A percentile compares a stretch with the other conserved stretches of the same genome.
Evolutionary conservation across 148 eudicot species (phyloP).

Genomic region (Gaultheria prostrata): DNA sequence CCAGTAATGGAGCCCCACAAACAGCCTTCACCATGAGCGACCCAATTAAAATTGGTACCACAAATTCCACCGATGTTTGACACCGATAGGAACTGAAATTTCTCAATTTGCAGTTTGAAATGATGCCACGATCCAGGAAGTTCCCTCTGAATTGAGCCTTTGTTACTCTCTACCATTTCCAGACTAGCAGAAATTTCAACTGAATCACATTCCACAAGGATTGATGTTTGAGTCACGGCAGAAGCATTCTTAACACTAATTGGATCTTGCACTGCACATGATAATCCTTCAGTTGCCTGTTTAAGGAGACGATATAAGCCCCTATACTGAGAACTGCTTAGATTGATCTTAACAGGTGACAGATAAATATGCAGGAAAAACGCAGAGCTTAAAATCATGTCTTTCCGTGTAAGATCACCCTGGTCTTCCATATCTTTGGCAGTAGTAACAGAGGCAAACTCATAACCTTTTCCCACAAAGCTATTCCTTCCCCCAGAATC

Average conservation of each 20-base stretch:
- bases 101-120: slow-evolving; percentile 49
- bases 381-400: slow-evolving; percentile 66
- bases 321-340: slow-evolving; percentile 46
- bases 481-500: slow-evolving; percentile 38
- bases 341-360: slow-evolving; percentile 44
- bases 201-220: slow-evolving; percentile 69
- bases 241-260: slow-evolving; percentile 26
- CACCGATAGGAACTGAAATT: slow-evolving; percentile 60
- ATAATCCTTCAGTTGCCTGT: slow-evolving; percentile 44
- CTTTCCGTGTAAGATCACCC: slow-evolving; percentile 42
- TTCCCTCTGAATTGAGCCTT: slow-evolving; percentile 65
- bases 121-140: slow-evolving; percentile 85
- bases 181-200: slow-evolving; percentile 47
- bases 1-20: slow-evolving; percentile 72
- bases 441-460: slow-evolving; percentile 72
- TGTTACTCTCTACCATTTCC: slow-evolving; percentile 40
- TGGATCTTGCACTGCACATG: slow-evolving; percentile 33
- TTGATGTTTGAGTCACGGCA: slow-evolving; percentile 48
- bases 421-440: slow-evolving; percentile 47
- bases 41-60: slow-evolving; percentile 61
- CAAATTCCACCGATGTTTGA: slow-evolving; percentile 65
- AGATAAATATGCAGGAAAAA: slow-evolving; percentile 58
- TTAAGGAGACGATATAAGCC: slow-evolving; percentile 42
- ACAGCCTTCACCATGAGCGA: slow-evolving; percentile 69
- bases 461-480: slow-evolving; percentile 42